Conservation (phyloP, 2,329 filamentous ascomycete species). For the Pseudohalonectria lignicola region DNA sequence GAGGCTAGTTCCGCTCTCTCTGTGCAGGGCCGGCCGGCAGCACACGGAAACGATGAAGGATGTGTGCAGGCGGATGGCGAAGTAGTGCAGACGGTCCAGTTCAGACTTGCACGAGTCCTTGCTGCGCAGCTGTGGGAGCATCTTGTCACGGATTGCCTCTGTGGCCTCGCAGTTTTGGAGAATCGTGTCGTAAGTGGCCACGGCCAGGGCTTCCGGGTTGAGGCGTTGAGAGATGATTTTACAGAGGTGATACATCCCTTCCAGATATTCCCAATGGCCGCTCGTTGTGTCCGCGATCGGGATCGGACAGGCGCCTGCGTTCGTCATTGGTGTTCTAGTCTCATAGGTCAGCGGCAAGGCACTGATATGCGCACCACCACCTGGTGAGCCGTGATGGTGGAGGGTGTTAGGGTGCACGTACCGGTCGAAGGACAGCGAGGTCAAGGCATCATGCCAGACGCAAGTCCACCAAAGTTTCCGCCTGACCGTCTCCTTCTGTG, state of each 20-base stretch:
- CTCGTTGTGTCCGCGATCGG: slow-evolving; percentile 30
- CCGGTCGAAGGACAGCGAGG: slow-evolving; percentile 55
- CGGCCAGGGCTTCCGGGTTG: slow-evolving; percentile 40
- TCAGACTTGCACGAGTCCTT: slow-evolving; percentile 55
- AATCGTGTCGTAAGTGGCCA: slow-evolving; percentile 42
- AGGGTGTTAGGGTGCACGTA: too few relatives aligned
- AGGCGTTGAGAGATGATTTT: slow-evolving; percentile 47
- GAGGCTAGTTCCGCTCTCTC: slow-evolving; percentile 36
- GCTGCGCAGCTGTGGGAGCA: slow-evolving; percentile 40
- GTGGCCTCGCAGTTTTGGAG: slow-evolving; percentile 45
- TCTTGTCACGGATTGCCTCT: slow-evolving; percentile 36
- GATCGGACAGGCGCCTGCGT: slow-evolving; percentile 43
- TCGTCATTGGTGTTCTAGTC: slow-evolving; percentile 49
- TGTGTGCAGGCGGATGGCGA: slow-evolving; percentile 52
- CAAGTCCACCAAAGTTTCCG: slow-evolving; percentile 53
- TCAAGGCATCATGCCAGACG: slow-evolving; percentile 56
- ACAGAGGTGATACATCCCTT: slow-evolving; percentile 55
- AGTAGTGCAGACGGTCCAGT: slow-evolving; percentile 51
- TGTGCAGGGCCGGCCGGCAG: slow-evolving; percentile 49
- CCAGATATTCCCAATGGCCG: slow-evolving; percentile 46
- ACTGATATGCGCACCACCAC: too few relatives aligned
- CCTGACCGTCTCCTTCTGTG: slow-evolving; percentile 42
- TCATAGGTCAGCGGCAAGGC: background rate
- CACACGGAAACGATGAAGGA: slow-evolving; percentile 56
- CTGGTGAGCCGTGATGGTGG: too few relatives aligned